Percentiles rank a stretch among this genome's conserved stretches.
Conservation (phyloP, 495 filamentous ascomycete species). For the Xanthoparmelia taractica region DNA sequence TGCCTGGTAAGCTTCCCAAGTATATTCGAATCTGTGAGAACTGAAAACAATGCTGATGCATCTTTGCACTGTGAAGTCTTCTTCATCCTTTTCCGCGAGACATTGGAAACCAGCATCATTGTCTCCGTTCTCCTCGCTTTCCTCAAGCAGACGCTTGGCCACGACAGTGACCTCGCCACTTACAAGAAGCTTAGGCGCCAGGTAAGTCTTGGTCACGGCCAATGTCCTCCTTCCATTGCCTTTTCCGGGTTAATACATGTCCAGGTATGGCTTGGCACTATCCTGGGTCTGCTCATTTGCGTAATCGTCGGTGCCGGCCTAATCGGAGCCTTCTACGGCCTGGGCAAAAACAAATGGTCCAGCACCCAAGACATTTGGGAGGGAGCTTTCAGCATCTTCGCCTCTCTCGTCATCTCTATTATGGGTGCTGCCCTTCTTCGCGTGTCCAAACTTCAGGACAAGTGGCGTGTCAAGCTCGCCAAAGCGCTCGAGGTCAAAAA, state of each 20-base stretch:
- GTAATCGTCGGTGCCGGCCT: slow-evolving; percentile 61
- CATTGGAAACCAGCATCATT: slow-evolving; percentile 70
- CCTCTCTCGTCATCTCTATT: slow-evolving; percentile 67
- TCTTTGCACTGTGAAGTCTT: slow-evolving; percentile 44
- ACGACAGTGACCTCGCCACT: slow-evolving; percentile 44
- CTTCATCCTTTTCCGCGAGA: slow-evolving; percentile 82
- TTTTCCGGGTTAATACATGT: not conserved
- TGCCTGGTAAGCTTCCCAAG: slow-evolving; percentile 31
- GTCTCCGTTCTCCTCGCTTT: slow-evolving; percentile 77
- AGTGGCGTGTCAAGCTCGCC: slow-evolving; percentile 75
- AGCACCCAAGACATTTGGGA: slow-evolving; percentile 69
- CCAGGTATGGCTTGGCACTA: slow-evolving; percentile 66
- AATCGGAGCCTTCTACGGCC: slow-evolving; percentile 72
- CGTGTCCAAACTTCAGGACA: slow-evolving; percentile 77
- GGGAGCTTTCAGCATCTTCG: slow-evolving; percentile 62
- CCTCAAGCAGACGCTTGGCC: slow-evolving; percentile 67
- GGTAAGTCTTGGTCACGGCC: slow-evolving; percentile 36
- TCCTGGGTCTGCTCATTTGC: slow-evolving; percentile 56
- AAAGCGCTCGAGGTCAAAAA: slow-evolving; percentile 52
- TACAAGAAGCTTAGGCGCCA: slow-evolving; percentile 67
- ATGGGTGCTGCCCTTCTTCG: slow-evolving; percentile 72
- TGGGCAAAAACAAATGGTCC: slow-evolving; percentile 58
- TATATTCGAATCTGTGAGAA: not conserved
- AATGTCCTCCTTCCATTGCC: not conserved
- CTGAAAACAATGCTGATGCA: slow-evolving; percentile 5